Evolutionary conservation across 164 flowering plant species (phyloP), one percentile per base, ranked within the genome.

Genomic region (Stephania cephalantha): DNA sequence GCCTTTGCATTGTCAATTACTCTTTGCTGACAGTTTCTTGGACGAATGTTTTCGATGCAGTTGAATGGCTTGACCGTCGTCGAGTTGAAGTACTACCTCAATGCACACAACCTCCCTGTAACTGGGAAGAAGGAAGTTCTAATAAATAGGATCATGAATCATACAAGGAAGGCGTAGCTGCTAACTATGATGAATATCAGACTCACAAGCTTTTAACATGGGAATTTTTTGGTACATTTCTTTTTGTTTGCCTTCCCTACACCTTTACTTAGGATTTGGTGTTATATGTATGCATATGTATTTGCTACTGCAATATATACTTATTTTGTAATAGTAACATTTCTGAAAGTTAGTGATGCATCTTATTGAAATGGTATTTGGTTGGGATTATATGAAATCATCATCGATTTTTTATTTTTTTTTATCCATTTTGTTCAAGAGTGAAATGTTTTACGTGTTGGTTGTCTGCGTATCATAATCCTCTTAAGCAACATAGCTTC

Each of bases 81-180:
- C 52, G 93, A 90, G 77, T 76, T 95, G 69, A 95, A 95, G 81
- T 81, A 79, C 72, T 95, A 93, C 81, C 81, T 95, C 73, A 72
- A 83, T 0, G 95, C 92, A 7, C 86, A 93, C 82, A 80, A 78
- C 75, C 95, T 95, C 65, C 87, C 97, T 22, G 81, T 91, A 52
- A 44, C 86, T 68, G 98, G 99, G 55, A 93, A 86, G 79, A 95
- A 95, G 83, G 97, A 92, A 74, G 89, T 80, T 65, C 45, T 95
- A 80, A 86, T 95, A 74, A 86, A 79, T 74, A 82, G 95, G 80
- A 90, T 95, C 74, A 75, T 88, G 73, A 80, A 88, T 73, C 97
- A 95, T 85, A 73, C 93, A 90, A 87, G 95, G 6, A 93, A 91
- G 76, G 42, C 1, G 42, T 35, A 35, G 42, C 42, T 35, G 42